Base-by-base conservation (phyloP, 2,329 filamentous ascomycete genomes). In the Fusarium robinianum region DNA sequence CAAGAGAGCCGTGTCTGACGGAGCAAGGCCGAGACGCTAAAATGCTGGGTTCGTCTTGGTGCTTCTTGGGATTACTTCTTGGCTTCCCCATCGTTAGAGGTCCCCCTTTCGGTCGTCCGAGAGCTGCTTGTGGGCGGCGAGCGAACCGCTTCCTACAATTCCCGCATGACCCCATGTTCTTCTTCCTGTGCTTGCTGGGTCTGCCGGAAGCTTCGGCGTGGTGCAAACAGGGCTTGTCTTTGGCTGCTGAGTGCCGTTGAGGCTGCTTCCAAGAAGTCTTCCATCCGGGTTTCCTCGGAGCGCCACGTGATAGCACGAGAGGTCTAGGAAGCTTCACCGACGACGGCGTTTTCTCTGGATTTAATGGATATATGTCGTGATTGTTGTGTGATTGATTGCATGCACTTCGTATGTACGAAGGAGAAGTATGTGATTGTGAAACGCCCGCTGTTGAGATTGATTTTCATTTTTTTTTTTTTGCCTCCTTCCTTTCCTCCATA, bases 221-320 rank as follows among this genome's bases (percentile, higher is more conserved):
- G 22, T 29, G 29, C 21, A 19, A 15, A 26, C 33, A 19, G 12
- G 29, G 17, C 35, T 36, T 35, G 43, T 41, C 51, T 46, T 27
- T 27, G 25, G 25, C n/a, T 7, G 9, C n/a, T 27, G 8, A 14
- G 16, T 27, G 7, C 9, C 8, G 25, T 7, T 10, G 7, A n/a
- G n/a, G n/a, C 25, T 12, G 8, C 25, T 14, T 14, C 9, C 22
- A 36, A 27, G 8, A 23, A 24, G 19, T 27, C 40, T 41, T 48
- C 46, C 53, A 51, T 42, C 51, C 38, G 41, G 45, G 27, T 43
- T 31, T 41, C 30, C 29, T 49, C 34, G 43, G 21, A 25, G 23
- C 26, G 50, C 53, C 57, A 60, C 55, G 57, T 57, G 57, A 60
- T 34, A 41, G 23, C 38, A 36, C 32, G 34, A 55, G 44, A 60